Base-by-base conservation (phyloP, 2,329 filamentous ascomycete genomes). In the Parastagonospora avenae region DNA sequence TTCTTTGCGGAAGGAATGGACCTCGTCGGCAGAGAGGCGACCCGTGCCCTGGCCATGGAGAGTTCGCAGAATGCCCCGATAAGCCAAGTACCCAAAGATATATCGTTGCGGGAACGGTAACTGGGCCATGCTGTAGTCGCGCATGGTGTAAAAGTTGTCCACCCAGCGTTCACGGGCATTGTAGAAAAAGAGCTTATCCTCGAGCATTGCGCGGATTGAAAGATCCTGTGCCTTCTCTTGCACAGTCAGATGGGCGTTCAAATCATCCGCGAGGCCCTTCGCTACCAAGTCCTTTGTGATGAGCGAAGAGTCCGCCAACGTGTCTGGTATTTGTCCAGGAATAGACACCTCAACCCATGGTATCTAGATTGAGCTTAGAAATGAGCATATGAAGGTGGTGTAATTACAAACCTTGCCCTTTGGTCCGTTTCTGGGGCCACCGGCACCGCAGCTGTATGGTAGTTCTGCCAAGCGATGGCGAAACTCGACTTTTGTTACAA, bases 161-260 rank as follows among this genome's bases (percentile, higher is more conserved):
- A 78, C 64, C 85, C 85, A 88, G 53, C 78, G 75, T 70, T 88
- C 85, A 35, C 76, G 74, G 1, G 55, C 66, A 24, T 80, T 74
- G 50, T 80, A 84, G 55, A 86, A 87, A 60, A 81, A 83, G 11
- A 85, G 55, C 64, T 81, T 85, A 15, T 88, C 84, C 68, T 88
- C 85, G 19, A 87, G 52, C 44, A 88, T 57, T 0, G 82, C 79
- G 12, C 79, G 70, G 1, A 87, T 52, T 0, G 77, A 80, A 8
- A 84, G 62, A 64, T 87, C 84, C 0, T 77, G 68, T 0, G 79
- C 77, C 35, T 64, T 74, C 16, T 79, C 66, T 0, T 60, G 55
- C 0, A 75, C 66, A 0, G 70, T 62, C 2, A 87, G 59, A 0
- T 44, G 47, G 0, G 58, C 70, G 49, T 85, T 85, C 10, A 87